Base-by-base conservation (phyloP, 2,329 filamentous ascomycete genomes). In the Aspergillus hortae region DNA sequence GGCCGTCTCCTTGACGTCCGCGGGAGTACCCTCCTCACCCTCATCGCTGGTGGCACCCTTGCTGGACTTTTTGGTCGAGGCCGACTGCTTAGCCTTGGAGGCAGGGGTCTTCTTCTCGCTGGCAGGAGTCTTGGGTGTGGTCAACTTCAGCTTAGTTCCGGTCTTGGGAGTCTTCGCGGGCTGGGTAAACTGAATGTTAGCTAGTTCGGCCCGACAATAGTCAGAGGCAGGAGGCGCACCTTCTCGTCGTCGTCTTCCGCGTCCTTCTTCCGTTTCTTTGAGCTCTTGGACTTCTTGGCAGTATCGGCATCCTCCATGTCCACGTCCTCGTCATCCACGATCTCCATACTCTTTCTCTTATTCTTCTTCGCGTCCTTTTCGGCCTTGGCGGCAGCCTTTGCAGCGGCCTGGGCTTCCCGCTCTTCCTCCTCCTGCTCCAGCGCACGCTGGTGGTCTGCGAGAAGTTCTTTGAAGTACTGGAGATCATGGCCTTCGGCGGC, bases 251-350 rank as follows among this genome's bases (percentile, higher is more conserved):
- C 83, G 54, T 77, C 80, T 36, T 83, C 83, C 1, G 73, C 76
- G 19, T 77, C 79, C 65, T 90, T 87, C 82, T 95, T 95, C 63
- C 91, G 87, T 81, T 96, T 96, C 82, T 88, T 89, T 6, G 74
- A 74, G 46, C 74, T 74, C 67, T 81, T 82, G 6, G 80, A 67
- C 66, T 80, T 80, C 69, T 81, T 80, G 21, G 70, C 62, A 32
- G 76, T 65, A 27, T 71, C 71, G 21, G 66, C 77, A 23, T 75
- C 76, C 60, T 59, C 74, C 67, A 74, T 79, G 53, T 82, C 80
- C 23, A 86, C 84, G 32, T 82, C 78, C 33, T 80, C 79, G 19
- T 79, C 81, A 44, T 78, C 78, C 7, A 71, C 76, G 53, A 75
- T 71, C 19, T 70, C 72, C 56, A 78, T 81, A 65, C 73, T 74